Conservation (phyloP, 257 asterid species). For the Fraxinus pennsylvanica region DNA sequence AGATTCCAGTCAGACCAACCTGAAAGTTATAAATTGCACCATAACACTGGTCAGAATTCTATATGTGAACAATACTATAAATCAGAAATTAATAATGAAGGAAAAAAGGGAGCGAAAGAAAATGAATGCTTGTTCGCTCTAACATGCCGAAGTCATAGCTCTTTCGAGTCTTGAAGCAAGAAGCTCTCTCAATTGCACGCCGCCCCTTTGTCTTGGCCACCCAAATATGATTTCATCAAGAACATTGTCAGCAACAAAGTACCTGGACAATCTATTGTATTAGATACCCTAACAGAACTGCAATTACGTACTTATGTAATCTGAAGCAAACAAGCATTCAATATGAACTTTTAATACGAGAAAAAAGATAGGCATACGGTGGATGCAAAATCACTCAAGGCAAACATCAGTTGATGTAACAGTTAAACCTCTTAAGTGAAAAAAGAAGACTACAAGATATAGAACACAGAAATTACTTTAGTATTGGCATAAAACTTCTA, state of each 20-base stretch:
- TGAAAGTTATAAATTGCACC: constrained; percentile 30
- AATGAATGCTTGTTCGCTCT: constrained; percentile 19
- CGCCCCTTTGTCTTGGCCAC: constrained; percentile 88
- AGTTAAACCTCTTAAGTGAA: background rate
- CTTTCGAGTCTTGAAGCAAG: constrained; percentile 84
- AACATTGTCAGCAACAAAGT: constrained; percentile 83
- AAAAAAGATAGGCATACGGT: background rate
- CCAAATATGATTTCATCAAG: constrained; percentile 93
- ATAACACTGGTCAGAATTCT: constrained; percentile 16
- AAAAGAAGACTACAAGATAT: background rate
- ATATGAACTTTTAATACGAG: constrained; percentile 7
- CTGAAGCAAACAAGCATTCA: constrained; percentile 15
- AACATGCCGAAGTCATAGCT: constrained; percentile 74
- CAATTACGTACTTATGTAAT: constrained; percentile 23
- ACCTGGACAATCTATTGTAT: constrained; percentile 47
- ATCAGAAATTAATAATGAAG: background rate
- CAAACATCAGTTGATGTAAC: background rate
- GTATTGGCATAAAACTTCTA: background rate
- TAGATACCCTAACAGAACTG: constrained; percentile 28
- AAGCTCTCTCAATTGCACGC: constrained; percentile 70
- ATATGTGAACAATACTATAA: background rate
- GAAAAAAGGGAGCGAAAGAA: constrained; percentile 1
- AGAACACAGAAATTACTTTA: constrained; percentile 12
- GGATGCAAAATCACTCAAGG: background rate
- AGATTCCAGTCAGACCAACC: constrained; percentile 76